Base-by-base conservation (phyloP, 2,329 filamentous ascomycete genomes). In the Fusarium papillatum region DNA sequence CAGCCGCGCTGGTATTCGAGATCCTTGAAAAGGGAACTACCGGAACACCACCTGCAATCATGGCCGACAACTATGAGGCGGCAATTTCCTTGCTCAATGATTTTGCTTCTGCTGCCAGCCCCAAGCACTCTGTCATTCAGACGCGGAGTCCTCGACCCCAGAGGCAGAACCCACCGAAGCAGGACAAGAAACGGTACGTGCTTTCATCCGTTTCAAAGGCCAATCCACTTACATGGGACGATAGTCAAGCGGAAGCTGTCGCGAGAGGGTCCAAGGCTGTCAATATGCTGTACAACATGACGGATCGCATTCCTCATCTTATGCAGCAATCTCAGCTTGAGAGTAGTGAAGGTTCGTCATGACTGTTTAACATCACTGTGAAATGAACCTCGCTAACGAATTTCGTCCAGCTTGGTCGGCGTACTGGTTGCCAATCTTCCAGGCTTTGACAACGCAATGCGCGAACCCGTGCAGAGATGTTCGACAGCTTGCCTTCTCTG, bases 371-470 rank as follows among this genome's bases (percentile, higher is more conserved):
- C 5, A 36, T 19, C 19, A n/a, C 63, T 14, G 3, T n/a, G 24
- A 7, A 17, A 22, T 46, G 8, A n/a, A 16, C n/a, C 24, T 61
- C 50, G 39, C 61, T 80, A 43, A 82, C 50, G 14, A 36, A n/a
- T 39, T 26, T 8, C 17, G 59, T n/a, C 74, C 16, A 94, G 97
- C 97, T 17, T 99, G 97, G 97, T 95, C 95, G 63, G 95, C 97
- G 11, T 99, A 99, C 83, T 99, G 97, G 97, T 93, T 96, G 17
- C 97, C 96, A 2, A 95, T 99, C 31, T 97, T 99, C 84, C 92
- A 95, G 78, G 94, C 95, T 8, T 87, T 99, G 22, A 97, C 94
- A 5, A 92, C 92, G 7, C 97, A 99, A 85, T 98, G 96, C 84
- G 95, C 95, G 66, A 99, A 98, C 82, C 95, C 96, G 1, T 98